A percentile compares a stretch with the other conserved stretches of the same genome.
phyloP scores from a whole-genome alignment of 306 rosid genomes.

The Coriaria nepalensis region DNA sequence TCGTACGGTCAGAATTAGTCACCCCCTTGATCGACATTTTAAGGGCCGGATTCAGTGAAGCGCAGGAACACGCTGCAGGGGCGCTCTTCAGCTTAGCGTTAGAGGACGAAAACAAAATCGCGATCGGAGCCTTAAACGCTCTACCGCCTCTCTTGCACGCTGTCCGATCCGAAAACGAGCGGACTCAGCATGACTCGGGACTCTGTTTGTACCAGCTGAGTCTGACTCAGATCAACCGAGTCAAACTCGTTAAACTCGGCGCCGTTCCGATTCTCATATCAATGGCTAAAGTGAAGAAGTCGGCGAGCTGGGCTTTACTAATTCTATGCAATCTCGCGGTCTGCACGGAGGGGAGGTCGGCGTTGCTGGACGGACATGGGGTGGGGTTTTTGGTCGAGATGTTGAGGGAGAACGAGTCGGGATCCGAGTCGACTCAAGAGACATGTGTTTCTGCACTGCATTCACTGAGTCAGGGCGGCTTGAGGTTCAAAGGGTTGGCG shows the following conservation, averaged over 20 bases:
- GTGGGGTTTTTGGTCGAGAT: conserved; percentile 51
- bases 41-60: conserved; percentile 45
- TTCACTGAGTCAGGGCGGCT: conserved; percentile 65
- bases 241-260: conserved; percentile 60
- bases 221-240: conserved; percentile 61
- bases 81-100: conserved; percentile 73
- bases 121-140: conserved; percentile 79
- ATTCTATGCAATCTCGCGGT: conserved; percentile 65
- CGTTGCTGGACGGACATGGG: conserved; percentile 70
- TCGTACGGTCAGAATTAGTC: conserved; percentile 70
- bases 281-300: conserved; percentile 26
- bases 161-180: conserved; percentile 56
- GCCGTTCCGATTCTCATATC: conserved; percentile 41
- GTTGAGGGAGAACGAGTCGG: conserved; percentile 38
- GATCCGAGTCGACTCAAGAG: conserved; percentile 67
- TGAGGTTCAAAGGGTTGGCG: conserved; percentile 79
- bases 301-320: conserved; percentile 42
- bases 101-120: conserved; percentile 82
- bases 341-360: conserved; percentile 53
- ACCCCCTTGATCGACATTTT: conserved; percentile 52
- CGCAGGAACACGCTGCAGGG: conserved; percentile 97
- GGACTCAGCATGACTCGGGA: conserved; percentile 68
- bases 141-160: conserved; percentile 68
- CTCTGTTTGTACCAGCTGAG: conserved; percentile 74
- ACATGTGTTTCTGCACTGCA: conserved; percentile 67